phyloP scores from a whole-genome alignment of 441 rosid genomes.

The Erysimum pusillum region DNA sequence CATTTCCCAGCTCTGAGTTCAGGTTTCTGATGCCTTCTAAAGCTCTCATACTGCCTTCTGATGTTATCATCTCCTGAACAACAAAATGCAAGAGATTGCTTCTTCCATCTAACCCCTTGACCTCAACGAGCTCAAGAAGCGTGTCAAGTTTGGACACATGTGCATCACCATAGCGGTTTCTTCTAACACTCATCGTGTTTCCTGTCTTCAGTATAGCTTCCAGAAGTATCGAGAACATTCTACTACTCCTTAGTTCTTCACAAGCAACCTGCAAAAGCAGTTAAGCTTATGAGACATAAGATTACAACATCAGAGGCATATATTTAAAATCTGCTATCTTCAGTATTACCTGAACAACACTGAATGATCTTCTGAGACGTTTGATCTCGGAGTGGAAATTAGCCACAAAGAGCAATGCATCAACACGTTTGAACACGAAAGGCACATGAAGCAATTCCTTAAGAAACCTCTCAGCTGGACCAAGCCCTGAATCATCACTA shows the following conservation, averaged over 20 bases:
- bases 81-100: slow-evolving; percentile 53
- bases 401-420: slow-evolving; percentile 41
- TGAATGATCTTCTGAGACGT: slow-evolving; percentile 12
- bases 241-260: slow-evolving; percentile 73
- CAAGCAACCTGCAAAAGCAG: slow-evolving; percentile 65
- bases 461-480: slow-evolving; percentile 63
- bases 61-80: slow-evolving; percentile 49
- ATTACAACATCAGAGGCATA: neutral
- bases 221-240: slow-evolving; percentile 74
- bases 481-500: slow-evolving; percentile 57
- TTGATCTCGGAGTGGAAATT: slow-evolving; percentile 14
- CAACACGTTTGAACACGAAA: slow-evolving; percentile 45
- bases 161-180: slow-evolving; percentile 66
- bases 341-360: slow-evolving; percentile 36
- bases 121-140: slow-evolving; percentile 51
- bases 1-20: slow-evolving; percentile 46
- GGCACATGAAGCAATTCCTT: slow-evolving; percentile 47
- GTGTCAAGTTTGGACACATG: slow-evolving; percentile 53
- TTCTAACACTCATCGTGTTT: slow-evolving; percentile 80
- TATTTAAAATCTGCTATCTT: neutral
- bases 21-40: slow-evolving; percentile 44
- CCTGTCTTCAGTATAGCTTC: slow-evolving; percentile 88
- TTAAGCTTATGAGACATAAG: slow-evolving; percentile 21
- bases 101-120: slow-evolving; percentile 52
- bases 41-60: slow-evolving; percentile 44